phyloP scores from a whole-genome alignment of 331 rosid species.

The Acacia concinna region DNA sequence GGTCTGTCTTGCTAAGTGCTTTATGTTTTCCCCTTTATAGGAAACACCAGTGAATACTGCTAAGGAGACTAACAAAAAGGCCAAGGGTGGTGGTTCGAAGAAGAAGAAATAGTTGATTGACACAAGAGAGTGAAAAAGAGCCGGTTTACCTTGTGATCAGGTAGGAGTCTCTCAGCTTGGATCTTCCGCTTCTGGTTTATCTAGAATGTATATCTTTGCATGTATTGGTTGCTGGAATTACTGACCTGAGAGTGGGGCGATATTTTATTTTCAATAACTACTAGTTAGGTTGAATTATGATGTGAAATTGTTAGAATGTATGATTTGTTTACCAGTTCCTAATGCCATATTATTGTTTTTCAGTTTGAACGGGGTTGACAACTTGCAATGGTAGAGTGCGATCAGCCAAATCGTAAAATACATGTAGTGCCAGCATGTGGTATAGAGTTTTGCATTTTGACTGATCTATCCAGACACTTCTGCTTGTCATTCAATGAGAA shows the following conservation, averaged over 20 bases:
- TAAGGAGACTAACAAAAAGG: slow-evolving; percentile 55
- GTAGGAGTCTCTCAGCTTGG: slow-evolving; percentile 57
- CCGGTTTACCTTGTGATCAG: slow-evolving; percentile 34
- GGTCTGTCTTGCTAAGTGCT: slow-evolving; percentile 21
- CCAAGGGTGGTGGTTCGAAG: slow-evolving; percentile 53
- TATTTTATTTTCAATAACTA: neutral
- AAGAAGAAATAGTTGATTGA: slow-evolving; percentile 62
- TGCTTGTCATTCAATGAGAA: neutral
- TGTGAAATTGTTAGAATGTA: neutral
- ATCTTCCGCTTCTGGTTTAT: neutral
- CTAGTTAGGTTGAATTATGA: neutral
- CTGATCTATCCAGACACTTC: slow-evolving; percentile 4
- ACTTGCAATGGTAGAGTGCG: neutral
- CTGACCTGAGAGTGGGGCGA: neutral
- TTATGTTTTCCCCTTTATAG: slow-evolving; percentile 38
- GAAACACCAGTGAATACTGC: slow-evolving; percentile 54
- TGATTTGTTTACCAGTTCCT: neutral
- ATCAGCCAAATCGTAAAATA: slow-evolving; percentile 35
- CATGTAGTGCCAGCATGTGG: neutral
- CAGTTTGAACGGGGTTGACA: slow-evolving; percentile 22
- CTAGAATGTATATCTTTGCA: neutral
- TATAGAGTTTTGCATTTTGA: slow-evolving; percentile 14
- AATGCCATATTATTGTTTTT: neutral
- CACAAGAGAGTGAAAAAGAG: slow-evolving; percentile 1
- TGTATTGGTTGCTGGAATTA: neutral